Evolutionary conservation across 768 basidiomycete genomes (phyloP).

Genomic region (Podaxis carcinomalis): DNA sequence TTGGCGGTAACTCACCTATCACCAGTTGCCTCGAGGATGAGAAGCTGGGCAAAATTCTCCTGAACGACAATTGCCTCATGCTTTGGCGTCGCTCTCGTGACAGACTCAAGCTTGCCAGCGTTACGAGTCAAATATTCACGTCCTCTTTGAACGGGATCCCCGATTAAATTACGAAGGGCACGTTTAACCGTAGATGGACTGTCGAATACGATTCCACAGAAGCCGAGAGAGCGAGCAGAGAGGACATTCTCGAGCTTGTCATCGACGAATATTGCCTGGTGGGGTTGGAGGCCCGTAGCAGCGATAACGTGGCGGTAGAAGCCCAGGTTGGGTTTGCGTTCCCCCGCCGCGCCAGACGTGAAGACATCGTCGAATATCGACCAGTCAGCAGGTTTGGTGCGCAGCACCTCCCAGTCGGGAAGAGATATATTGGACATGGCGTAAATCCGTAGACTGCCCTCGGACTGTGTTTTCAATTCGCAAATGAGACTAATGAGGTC

Average conservation of each 20-base stretch:
- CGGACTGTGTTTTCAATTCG: constrained; percentile 36
- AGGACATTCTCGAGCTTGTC: constrained; percentile 58
- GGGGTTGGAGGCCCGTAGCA: constrained; percentile 40
- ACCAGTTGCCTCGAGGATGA: constrained; percentile 49
- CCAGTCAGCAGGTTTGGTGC: constrained; percentile 44
- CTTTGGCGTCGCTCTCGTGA: constrained; percentile 32
- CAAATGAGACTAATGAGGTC: constrained; percentile 42
- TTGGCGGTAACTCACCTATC: constrained; percentile 29
- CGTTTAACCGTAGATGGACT: constrained; percentile 35
- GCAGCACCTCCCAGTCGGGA: constrained; percentile 45
- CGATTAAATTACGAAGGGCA: constrained; percentile 41
- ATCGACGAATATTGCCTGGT: constrained; percentile 49
- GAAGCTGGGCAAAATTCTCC: constrained; percentile 57
- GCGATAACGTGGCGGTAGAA: constrained; percentile 48
- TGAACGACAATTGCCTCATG: constrained; percentile 29
- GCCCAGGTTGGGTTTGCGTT: constrained; percentile 53
- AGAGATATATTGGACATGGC: constrained; percentile 60
- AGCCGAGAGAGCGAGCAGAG: constrained; percentile 51
- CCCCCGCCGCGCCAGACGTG: constrained; percentile 46
- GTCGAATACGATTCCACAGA: constrained; percentile 52
- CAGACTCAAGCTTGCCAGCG: constrained; percentile 37
- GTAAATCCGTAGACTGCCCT: constrained; percentile 34
- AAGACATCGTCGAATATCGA: constrained; percentile 45
- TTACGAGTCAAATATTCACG: constrained; percentile 34
- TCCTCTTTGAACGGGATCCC: constrained; percentile 42